phyloP scores from a whole-genome alignment of 139 green algal species.

The Tetradesmus lagerheimii region DNA sequence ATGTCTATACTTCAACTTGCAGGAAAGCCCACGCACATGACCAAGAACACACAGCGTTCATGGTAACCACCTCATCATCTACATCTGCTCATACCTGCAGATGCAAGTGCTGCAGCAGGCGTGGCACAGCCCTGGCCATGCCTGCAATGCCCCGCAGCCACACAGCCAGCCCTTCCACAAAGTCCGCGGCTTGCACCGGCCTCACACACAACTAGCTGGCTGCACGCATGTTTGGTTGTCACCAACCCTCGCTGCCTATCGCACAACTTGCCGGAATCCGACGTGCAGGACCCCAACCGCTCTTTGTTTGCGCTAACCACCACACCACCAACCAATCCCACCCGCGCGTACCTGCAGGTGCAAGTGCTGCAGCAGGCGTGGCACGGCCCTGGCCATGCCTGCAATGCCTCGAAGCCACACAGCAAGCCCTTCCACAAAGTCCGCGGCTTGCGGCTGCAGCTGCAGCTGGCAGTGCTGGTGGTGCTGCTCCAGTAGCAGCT shows the following conservation, averaged over 20 bases:
- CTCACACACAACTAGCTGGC: too few relatives aligned
- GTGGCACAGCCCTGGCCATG: neutral
- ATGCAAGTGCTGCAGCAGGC: neutral
- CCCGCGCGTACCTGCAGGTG: constrained; percentile 26
- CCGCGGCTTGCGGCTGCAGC: neutral
- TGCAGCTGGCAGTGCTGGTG: constrained; percentile 10
- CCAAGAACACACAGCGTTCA: too few relatives aligned
- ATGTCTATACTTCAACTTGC: too few relatives aligned
- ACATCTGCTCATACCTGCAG: constrained; percentile 14
- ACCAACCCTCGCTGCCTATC: too few relatives aligned
- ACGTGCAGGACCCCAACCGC: too few relatives aligned
- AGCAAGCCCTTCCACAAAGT: constrained; percentile 13
- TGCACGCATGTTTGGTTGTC: neutral
- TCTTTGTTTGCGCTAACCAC: too few relatives aligned
- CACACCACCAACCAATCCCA: too few relatives aligned
- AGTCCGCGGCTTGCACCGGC: neutral
- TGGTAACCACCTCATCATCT: too few relatives aligned
- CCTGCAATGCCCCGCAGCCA: neutral
- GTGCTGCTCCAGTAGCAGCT: constrained; percentile 23
- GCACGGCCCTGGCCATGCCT: neutral
- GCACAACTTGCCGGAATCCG: too few relatives aligned
- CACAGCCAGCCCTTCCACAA: neutral
- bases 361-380: neutral
- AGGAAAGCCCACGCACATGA: too few relatives aligned
- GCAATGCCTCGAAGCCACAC: neutral